Evolutionary conservation across 176 grass and related monocot genomes (phyloP).

Genomic region (Oryza officinalis): DNA sequence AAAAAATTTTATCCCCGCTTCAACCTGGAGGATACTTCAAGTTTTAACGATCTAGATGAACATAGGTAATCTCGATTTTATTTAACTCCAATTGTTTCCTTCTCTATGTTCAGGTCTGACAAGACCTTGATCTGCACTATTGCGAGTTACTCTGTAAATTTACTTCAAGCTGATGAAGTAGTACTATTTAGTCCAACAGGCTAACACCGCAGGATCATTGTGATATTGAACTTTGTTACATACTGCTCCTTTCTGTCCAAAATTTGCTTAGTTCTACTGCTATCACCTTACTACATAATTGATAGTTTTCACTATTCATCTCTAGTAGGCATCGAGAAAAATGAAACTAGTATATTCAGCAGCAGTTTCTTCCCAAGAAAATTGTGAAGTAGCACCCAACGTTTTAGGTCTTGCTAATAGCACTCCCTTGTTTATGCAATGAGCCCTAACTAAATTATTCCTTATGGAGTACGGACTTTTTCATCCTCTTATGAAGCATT

Average conservation of each 20-base stretch:
- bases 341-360: neutral
- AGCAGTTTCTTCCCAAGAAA: constrained; percentile 9
- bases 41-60: constrained; percentile 90
- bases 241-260: neutral
- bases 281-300: neutral
- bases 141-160: constrained; percentile 18
- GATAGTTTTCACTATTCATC: constrained; percentile 2
- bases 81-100: neutral
- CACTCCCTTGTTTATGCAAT: constrained; percentile 21
- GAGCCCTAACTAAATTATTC: neutral
- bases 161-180: constrained; percentile 21
- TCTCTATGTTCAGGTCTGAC: constrained; percentile 14
- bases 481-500: constrained; percentile 14
- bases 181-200: constrained; percentile 3
- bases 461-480: constrained; percentile 18
- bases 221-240: constrained; percentile 20
- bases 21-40: constrained; percentile 93
- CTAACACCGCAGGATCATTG: neutral
- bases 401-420: constrained; percentile 10
- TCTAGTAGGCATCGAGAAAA: constrained; percentile 3
- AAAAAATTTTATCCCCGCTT: constrained; percentile 96
- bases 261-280: neutral
- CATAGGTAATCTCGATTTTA: constrained; percentile 62
- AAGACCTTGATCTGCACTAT: neutral
- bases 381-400: constrained; percentile 14